These are phyloP conservation scores for Saposhnikovia divaricata DNA, from an alignment of 129 eudicot genomes.

Conservation along the genomic window DNA sequence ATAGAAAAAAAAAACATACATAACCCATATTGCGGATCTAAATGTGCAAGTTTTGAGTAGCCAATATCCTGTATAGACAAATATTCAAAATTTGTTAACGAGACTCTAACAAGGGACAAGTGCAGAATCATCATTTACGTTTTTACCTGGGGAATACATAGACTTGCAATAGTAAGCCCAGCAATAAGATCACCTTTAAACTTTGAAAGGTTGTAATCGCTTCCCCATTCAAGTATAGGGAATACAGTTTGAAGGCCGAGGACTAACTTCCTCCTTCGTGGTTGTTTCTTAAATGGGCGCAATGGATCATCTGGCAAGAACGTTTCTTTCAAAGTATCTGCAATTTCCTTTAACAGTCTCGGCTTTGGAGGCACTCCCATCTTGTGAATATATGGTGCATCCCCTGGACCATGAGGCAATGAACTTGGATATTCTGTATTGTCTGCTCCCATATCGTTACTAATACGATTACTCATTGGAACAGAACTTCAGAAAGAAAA, in stretches of 20 bases:
- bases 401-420: slow-evolving; percentile 18
- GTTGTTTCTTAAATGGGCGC: slow-evolving; percentile 61
- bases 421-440: slow-evolving; percentile 14
- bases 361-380: slow-evolving; percentile 77
- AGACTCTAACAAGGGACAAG: not conserved
- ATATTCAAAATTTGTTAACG: not conserved
- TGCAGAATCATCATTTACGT: not conserved
- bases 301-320: slow-evolving; percentile 78
- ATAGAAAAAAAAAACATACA: slow-evolving; percentile 35
- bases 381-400: slow-evolving; percentile 50
- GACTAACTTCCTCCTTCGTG: slow-evolving; percentile 28
- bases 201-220: slow-evolving; percentile 41
- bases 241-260: slow-evolving; percentile 58
- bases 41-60: slow-evolving; percentile 55
- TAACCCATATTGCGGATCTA: slow-evolving; percentile 49
- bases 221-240: slow-evolving; percentile 68
- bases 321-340: slow-evolving; percentile 50
- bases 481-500: slow-evolving; percentile 21
- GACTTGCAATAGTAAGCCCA: slow-evolving; percentile 81
- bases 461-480: slow-evolving; percentile 37
- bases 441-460: slow-evolving; percentile 15
- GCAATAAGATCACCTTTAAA: slow-evolving; percentile 70
- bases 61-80: slow-evolving; percentile 57
- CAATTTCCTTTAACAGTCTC: slow-evolving; percentile 43
- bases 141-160: slow-evolving; percentile 76